These are phyloP conservation scores for Leccinum arenicola DNA, from an alignment of 768 basidiomycete species.

Conservation along the genomic window DNA sequence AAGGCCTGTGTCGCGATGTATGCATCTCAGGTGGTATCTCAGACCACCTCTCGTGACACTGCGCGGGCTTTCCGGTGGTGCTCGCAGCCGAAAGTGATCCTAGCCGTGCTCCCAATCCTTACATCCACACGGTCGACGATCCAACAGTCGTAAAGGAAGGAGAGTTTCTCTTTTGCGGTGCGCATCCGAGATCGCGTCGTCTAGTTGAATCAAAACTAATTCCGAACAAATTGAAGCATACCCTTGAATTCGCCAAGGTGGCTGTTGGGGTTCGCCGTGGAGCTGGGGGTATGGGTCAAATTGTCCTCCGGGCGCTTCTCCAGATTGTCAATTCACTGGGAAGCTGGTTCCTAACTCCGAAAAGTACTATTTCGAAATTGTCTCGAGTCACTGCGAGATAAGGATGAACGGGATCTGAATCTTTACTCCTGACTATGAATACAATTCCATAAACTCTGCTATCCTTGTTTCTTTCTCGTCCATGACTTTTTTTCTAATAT, in stretches of 20 bases:
- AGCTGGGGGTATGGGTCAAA: slow-evolving; percentile 34
- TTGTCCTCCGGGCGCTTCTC: neutral
- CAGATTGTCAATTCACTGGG: neutral
- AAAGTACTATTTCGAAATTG: neutral
- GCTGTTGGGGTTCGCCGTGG: slow-evolving; percentile 54
- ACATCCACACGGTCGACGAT: slow-evolving; percentile 34
- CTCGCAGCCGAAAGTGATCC: slow-evolving; percentile 45
- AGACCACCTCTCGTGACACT: slow-evolving; percentile 46
- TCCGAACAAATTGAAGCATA: slow-evolving; percentile 33
- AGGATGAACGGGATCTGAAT: neutral
- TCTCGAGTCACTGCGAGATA: neutral
- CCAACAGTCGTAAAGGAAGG: slow-evolving; percentile 23
- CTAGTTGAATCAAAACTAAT: neutral
- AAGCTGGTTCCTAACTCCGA: neutral
- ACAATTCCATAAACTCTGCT: neutral
- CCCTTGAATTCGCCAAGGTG: slow-evolving; percentile 60
- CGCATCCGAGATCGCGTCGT: neutral
- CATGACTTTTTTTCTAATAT: slow-evolving; percentile 6
- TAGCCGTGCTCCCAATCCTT: slow-evolving; percentile 39
- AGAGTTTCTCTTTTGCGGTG: slow-evolving; percentile 43
- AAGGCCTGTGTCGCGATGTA: neutral
- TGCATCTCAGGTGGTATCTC: slow-evolving; percentile 37
- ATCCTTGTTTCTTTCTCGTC: neutral
- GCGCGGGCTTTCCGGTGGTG: slow-evolving; percentile 38
- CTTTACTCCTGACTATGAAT: neutral